Evolutionary conservation across 495 filamentous ascomycete genomes (phyloP).

Genomic region (Extremus antarcticus): DNA sequence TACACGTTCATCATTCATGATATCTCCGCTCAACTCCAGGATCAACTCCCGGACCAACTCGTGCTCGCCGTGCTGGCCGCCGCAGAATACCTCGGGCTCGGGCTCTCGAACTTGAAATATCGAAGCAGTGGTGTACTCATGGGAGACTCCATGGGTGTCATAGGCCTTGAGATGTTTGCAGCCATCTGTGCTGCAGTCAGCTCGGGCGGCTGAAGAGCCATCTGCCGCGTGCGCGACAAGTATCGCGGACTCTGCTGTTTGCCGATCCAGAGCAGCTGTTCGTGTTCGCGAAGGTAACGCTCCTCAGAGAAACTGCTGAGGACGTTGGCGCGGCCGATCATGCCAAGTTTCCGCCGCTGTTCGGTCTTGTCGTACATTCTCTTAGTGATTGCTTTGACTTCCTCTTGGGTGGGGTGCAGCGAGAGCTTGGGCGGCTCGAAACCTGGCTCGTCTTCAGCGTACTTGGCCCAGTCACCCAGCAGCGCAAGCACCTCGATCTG

Average conservation of each 20-base stretch:
- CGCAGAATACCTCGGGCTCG: neutral
- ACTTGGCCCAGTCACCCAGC: constrained; percentile 48
- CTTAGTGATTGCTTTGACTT: constrained; percentile 43
- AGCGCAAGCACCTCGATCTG: constrained; percentile 52
- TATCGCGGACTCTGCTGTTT: constrained; percentile 8
- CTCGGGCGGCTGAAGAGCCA: neutral
- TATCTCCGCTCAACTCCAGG: neutral
- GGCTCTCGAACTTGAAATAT: neutral
- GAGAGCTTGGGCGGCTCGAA: constrained; percentile 24
- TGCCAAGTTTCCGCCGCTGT: constrained; percentile 47
- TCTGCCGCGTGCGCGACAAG: neutral
- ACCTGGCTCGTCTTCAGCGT: constrained; percentile 37
- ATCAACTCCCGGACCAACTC: neutral
- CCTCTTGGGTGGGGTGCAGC: constrained; percentile 35
- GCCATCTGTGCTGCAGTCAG: neutral
- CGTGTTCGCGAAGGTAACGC: constrained; percentile 55
- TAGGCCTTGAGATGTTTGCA: neutral
- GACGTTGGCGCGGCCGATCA: constrained; percentile 50
- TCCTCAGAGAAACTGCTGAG: constrained; percentile 51
- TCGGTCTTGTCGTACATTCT: constrained; percentile 54
- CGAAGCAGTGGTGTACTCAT: neutral
- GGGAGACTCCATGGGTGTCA: neutral
- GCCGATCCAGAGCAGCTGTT: constrained; percentile 35
- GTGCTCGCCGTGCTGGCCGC: neutral
- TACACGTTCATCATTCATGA: too few relatives aligned